Percentiles rank a stretch among this genome's conserved stretches.
These are phyloP conservation scores for Anacardium occidentale DNA, from an alignment of 345 rosid species.

Conservation along the genomic window DNA sequence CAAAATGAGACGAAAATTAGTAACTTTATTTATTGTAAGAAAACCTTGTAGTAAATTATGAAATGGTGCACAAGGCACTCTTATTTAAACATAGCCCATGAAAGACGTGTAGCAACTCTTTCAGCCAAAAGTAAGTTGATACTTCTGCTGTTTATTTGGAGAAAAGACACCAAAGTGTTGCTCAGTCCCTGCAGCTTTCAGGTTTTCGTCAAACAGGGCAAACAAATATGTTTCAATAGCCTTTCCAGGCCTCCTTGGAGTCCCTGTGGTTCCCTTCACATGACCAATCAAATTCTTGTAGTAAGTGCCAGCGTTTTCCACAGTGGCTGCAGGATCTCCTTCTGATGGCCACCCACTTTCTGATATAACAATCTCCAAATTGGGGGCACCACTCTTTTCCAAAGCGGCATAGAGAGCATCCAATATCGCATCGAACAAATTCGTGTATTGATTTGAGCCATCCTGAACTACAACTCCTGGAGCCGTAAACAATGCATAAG, in stretches of 20 bases:
- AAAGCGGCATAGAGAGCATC: slow-evolving; percentile 32
- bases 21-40: no score
- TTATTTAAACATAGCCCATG: no score
- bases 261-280: slow-evolving; percentile 25
- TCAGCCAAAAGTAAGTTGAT: not conserved
- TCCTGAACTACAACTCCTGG: slow-evolving; percentile 22
- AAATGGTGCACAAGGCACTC: no score
- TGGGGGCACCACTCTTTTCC: slow-evolving; percentile 24
- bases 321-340: slow-evolving; percentile 22
- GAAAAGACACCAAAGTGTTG: slow-evolving; percentile 37
- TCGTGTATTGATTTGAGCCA: slow-evolving; percentile 17
- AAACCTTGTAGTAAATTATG: no score
- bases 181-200: slow-evolving; percentile 22
- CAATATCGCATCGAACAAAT: slow-evolving; percentile 31
- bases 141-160: slow-evolving; percentile 30
- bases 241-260: slow-evolving; percentile 34
- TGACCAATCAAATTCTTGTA: slow-evolving; percentile 29
- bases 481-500: slow-evolving; percentile 29
- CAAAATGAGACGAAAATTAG: no score
- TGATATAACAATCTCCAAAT: slow-evolving; percentile 25
- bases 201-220: slow-evolving; percentile 43
- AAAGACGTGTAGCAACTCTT: no score
- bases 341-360: slow-evolving; percentile 43
- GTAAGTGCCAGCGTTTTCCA: slow-evolving; percentile 30
- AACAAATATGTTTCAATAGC: slow-evolving; percentile 39